Base-by-base conservation (phyloP, 169 alveolate genomes). In the Eimeria falciformis region DNA sequence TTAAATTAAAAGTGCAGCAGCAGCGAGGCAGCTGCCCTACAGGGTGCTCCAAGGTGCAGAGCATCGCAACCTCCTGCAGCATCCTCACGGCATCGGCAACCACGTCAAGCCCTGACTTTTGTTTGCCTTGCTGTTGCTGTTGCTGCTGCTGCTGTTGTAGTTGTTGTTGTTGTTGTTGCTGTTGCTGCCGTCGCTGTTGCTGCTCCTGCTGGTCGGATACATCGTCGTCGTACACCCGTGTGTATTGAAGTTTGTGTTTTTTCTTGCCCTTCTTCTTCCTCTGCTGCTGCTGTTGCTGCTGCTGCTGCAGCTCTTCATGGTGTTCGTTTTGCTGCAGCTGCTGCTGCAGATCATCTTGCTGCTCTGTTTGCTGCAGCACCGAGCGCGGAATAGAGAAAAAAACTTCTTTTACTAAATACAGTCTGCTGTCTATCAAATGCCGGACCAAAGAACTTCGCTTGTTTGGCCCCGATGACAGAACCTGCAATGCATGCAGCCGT, bases 71-170 rank as follows among this genome's bases (percentile, higher is more conserved):
- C 73, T 62, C 73, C 11, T 62, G 73, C 11, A 62, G 73, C 7
- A 62, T 29, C 7, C 56, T 11, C 18, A 1, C 50, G 1, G 81
- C 55, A 6, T 69, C 12, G 5, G 58, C 37, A 14, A 1, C 73
- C 33, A 62, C 25, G 37, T 62, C 25, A 12, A 62, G 25, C 73
- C 73, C 73, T 18, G 73, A 14, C 73, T 18, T 14, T 12, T n/a
- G n/a, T 9, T n/a, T 14, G 14, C 11, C 37, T 47, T 77, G 86
- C 86, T 62, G 73, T 29, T 62, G 33, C 73, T n/a, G 37, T 2
- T 62, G 73, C 29, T 62, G 73, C 73, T 62, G 73, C n/a, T 71
- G 83, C 83, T 40, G 58, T 21, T 71, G 83, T 23, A 37, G 83
- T 29, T 14, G 83, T 11, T 71, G 81, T 29, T 69, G 55, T 29